Evolutionary conservation across 176 grass and related monocot genomes (phyloP).

Genomic region (Oryza nivara): DNA sequence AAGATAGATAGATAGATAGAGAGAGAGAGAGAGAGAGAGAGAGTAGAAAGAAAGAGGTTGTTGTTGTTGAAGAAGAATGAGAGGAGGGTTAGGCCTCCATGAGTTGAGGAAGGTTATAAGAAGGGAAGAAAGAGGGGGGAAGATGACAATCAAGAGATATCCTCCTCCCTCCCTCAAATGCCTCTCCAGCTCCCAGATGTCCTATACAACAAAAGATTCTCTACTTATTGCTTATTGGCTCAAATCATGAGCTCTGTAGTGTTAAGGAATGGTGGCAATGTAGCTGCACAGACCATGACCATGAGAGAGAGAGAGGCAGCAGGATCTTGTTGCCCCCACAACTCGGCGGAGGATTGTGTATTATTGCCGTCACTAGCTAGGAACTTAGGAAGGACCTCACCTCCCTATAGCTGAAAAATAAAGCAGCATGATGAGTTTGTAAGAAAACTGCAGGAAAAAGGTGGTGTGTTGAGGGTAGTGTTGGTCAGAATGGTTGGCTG

Average conservation of each 20-base stretch:
- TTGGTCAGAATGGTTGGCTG: not conserved
- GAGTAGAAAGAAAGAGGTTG: not conserved
- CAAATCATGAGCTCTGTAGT: constrained; percentile 16
- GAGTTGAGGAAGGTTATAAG: constrained; percentile 48
- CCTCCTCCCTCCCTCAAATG: constrained; percentile 25
- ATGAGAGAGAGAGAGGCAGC: not conserved
- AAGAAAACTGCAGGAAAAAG: constrained; percentile 12
- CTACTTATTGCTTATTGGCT: constrained; percentile 37
- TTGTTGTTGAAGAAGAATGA: constrained; percentile 25
- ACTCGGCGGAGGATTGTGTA: constrained; percentile 38
- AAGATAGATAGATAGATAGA: not conserved
- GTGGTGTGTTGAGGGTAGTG: not conserved
- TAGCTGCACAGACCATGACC: not conserved
- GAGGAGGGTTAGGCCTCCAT: constrained; percentile 17
- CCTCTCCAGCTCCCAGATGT: constrained; percentile 16
- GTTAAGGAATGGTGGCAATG: constrained; percentile 28
- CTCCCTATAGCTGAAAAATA: constrained; percentile 2
- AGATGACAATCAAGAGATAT: constrained; percentile 59
- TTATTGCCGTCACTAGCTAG: constrained; percentile 29
- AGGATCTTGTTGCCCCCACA: constrained; percentile 49
- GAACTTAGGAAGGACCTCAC: too few species aligned
- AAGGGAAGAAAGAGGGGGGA: constrained; percentile 3
- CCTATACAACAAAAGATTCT: constrained; percentile 45
- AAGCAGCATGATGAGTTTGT: constrained; percentile 41
- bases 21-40: not conserved